phyloP scores from a whole-genome alignment of 495 filamentous ascomycete species.

The Durotheca rogersii region DNA sequence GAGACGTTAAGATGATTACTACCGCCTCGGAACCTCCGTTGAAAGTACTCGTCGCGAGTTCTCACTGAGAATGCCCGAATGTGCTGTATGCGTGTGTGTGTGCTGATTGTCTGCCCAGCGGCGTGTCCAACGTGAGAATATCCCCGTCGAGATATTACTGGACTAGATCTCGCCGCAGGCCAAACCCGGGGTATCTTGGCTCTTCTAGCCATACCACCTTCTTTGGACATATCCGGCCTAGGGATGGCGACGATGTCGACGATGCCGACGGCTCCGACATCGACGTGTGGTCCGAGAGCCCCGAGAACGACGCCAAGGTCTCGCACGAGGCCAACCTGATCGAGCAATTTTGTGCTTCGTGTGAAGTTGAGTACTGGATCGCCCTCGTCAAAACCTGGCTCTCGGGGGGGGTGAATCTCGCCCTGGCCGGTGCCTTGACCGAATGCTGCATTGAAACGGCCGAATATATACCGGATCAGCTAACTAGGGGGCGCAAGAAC shows the following conservation, averaged over 20 bases:
- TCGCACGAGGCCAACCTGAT: neutral
- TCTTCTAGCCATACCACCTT: slow-evolving; percentile 48
- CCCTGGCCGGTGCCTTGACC: neutral
- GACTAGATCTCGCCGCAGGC: slow-evolving; percentile 34
- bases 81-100: no score
- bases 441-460: neutral
- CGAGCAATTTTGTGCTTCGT: neutral
- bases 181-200: slow-evolving; percentile 48
- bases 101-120: neutral
- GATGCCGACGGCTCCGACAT: neutral
- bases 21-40: neutral
- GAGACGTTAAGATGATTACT: neutral
- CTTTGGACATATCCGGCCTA: slow-evolving; percentile 42
- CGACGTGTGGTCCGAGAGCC: neutral
- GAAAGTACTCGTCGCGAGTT: no score
- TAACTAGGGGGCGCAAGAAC: neutral
- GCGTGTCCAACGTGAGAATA: neutral
- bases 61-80: no score
- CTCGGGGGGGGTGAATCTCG: neutral
- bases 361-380: slow-evolving; percentile 26
- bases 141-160: slow-evolving; percentile 12
- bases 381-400: slow-evolving; percentile 19
- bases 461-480: neutral
- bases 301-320: neutral
- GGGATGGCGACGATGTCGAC: slow-evolving; percentile 1